Evolutionary conservation across 2,329 filamentous ascomycete genomes (phyloP), one percentile per base, ranked within the genome.

Genomic region (Chaetomium strumarium): DNA sequence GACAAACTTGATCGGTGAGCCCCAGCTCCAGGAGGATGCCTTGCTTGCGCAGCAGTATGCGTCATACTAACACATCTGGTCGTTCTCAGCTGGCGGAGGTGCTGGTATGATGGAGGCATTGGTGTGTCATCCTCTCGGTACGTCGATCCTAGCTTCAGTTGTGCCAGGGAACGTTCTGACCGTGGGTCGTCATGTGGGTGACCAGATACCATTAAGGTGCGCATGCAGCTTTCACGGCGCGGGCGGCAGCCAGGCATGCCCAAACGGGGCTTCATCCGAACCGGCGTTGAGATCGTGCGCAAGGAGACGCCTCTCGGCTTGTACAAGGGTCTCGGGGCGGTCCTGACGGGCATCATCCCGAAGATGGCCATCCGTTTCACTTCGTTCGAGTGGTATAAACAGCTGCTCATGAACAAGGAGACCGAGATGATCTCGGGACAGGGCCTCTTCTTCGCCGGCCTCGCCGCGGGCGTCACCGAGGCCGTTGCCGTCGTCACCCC

Each of bases 341-440:
- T 99, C 39, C 71, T 97, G 54, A 96, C 91, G 20, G 93, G 93
- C 61, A 99, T 99, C 69, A 83, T 99, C 19, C 93, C 93, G 51
- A 99, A 99, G 74, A 99, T 99, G 93, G 93, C 93, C 56, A 99
- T 97, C 69, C 88, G 93, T 37, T 99, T 99, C 74, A 96, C 92
- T 44, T 95, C 89, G 51, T 99, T 97, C 72, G 93, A 97, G 71
- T 83, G 81, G 68, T 99, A 97, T 74, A 97, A 97, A 80, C 84
- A 90, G 67, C 57, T 86, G 56, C 77, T 96, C 20, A 84, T 88
- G 40, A 78, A 89, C 69, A 73, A 80, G 59, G 66, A 82, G 52
- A 83, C 83, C 2, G 88, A 89, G 40, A 65, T 68, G 30, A 79
- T 96, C 44, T 83, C 81, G 30, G 86, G 87, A 44, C 78, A 79